Base-by-base conservation (phyloP, 2,329 filamentous ascomycete genomes). In the Pyrenophora teres region DNA sequence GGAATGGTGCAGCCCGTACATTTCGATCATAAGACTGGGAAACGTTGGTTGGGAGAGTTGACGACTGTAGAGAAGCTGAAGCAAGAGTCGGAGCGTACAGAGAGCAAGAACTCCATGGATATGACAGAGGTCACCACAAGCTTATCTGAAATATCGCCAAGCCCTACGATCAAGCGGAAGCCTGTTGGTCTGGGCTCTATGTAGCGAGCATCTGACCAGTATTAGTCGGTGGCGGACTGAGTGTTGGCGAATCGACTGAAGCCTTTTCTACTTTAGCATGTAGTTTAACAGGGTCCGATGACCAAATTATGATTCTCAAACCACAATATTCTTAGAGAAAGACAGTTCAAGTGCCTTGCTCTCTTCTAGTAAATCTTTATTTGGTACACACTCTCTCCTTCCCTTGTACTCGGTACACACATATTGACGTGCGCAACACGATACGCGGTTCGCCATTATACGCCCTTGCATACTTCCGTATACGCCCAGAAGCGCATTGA, bases 21-120 rank as follows among this genome's bases (percentile, higher is more conserved):
- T 16, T 73, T 73, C 37, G 54, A 63, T 23, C 63, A 69, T 41
- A 63, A 67, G 37, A 65, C 64, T n/a, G 62, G 64, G 10, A 47
- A 60, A 44, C 54, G 57, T 18, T 67, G 64, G 64, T 33, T 64
- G 21, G 62, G 64, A 16, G 57, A 65, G 42, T 45, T 64, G 3
- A 61, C 60, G 4, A 67, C 62, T 1, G 57, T 63, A 50, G 57
- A 60, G 6, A 57, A 59, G 41, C 53, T 67, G 12, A 53, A 46
- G 12, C 35, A 55, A 16, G 52, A 57, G 19, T 27, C 59, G n/a
- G 39, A 50, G 8, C 38, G 50, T 23, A 33, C 40, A 7, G 46
- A 40, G 7, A 43, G 57, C 6, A n/a, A 48, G 13, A 50, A 54
- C 40, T 45, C 37, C 31, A 41, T 51, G 40, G 33, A 39, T 2